Base-by-base conservation (phyloP, 176 grass and related monocot genomes). In the Cymbopogon citratus region DNA sequence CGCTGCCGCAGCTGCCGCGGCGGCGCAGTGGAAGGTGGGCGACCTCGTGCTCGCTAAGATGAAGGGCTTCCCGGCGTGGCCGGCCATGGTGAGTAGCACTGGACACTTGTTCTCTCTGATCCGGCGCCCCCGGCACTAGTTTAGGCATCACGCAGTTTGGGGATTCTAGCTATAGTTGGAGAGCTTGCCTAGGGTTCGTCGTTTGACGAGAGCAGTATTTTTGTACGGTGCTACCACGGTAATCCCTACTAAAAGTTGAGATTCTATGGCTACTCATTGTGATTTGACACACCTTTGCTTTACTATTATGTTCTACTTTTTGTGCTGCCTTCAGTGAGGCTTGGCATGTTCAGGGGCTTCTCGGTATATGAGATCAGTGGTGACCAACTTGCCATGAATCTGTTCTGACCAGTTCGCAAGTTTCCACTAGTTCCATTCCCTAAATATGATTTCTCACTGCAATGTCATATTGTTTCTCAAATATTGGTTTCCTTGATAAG, bases 21-120 rank as follows among this genome's bases (percentile, higher is more conserved):
- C 88, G 65, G 82, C 87, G 61, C 90, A 91, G 85, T 98, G 92
- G 92, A 95, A 95, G 82, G 96, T 98, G 71, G 96, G 92, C 71
- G 96, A 98, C 90, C 96, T 98, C 63, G 96, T 98, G 64, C 92
- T 98, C 69, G 96, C 96, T 73, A 98, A 98, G 87, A 92, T 98
- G 87, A 98, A 93, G 80, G 96, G 96, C 61, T 98, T 95, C 76
- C 96, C 96, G 1, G 88, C 96, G 5, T 98, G 96, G 96, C 96
- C 96, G 36, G 96, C 96, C 83, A 80, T 91, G 96, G 96, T 98
- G 75, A 84, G 63, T 51, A 12, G 36, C 11, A 29, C 56, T 36
- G 41, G 16, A 11, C 69, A 28, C 69, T 77, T 79, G 33, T 48
- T 86, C 68, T 41, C 31, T 69, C 80, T 78, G 87, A 75, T 92